Percentiles rank a stretch among this genome's conserved stretches.
These are phyloP conservation scores for Cyclostephanos tholiformis DNA, from an alignment of 108 stramenopile species.

Conservation along the genomic window DNA sequence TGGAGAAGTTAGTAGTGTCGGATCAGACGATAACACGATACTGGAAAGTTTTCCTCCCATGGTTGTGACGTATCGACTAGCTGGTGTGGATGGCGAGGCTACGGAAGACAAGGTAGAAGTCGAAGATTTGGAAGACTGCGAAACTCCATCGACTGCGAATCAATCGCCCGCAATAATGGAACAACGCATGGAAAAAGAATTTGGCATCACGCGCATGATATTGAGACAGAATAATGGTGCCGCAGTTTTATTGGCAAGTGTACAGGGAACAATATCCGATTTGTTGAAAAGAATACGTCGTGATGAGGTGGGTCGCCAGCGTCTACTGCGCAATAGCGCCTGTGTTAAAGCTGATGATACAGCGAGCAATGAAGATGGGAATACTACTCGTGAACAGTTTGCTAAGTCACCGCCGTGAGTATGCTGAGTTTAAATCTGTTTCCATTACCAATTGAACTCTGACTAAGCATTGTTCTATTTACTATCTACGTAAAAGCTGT, in stretches of 20 bases:
- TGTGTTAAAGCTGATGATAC: neutral
- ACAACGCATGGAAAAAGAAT: conserved; percentile 73
- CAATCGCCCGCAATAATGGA: conserved; percentile 52
- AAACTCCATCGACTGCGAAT: conserved; percentile 54
- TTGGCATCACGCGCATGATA: conserved; percentile 62
- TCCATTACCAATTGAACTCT: neutral
- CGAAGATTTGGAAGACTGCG: conserved; percentile 71
- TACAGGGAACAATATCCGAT: conserved; percentile 57
- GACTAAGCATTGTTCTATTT: no score
- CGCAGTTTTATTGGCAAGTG: conserved; percentile 61
- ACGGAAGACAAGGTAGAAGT: conserved; percentile 81
- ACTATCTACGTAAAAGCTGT: conserved; percentile 15
- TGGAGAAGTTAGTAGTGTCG: conserved; percentile 28
- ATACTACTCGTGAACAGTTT: conserved; percentile 54
- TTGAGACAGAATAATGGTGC: conserved; percentile 59
- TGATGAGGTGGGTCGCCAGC: conserved; percentile 56
- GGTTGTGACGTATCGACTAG: conserved; percentile 79
- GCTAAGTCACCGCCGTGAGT: conserved; percentile 47
- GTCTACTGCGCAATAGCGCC: neutral
- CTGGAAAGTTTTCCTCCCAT: conserved; percentile 63
- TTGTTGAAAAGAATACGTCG: conserved; percentile 67
- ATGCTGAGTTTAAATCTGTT: neutral
- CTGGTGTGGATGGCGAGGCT: conserved; percentile 89
- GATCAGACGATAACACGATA: conserved; percentile 44
- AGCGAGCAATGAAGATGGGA: conserved; percentile 31